phyloP scores from a whole-genome alignment of 1,284 basidiomycete species.

The Puccinia triticina region DNA sequence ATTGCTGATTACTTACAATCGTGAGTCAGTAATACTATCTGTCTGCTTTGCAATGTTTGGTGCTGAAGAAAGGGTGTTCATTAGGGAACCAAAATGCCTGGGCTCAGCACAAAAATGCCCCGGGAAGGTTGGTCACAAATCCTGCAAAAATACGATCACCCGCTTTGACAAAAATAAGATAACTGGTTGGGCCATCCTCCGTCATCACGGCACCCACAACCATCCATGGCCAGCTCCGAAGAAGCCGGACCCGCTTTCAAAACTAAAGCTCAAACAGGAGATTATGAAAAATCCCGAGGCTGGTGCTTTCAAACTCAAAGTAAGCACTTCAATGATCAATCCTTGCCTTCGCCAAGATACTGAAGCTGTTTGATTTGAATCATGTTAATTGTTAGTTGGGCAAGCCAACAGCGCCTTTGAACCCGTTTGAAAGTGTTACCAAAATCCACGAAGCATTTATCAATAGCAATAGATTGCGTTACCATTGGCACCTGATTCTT shows the following conservation, averaged over 20 bases:
- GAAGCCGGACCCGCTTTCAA: background rate
- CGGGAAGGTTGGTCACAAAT: background rate
- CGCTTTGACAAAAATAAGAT: background rate
- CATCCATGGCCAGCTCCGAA: conserved; percentile 3
- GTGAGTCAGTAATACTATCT: too few species aligned
- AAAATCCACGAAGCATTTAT: too few species aligned
- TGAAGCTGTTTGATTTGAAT: background rate
- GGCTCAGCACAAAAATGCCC: background rate
- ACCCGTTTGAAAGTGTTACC: too few species aligned
- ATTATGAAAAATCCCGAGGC: background rate
- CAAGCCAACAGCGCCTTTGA: background rate
- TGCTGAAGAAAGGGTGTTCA: too few species aligned
- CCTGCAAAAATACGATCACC: background rate
- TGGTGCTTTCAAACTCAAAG: background rate
- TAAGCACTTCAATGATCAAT: background rate
- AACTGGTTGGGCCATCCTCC: too few species aligned
- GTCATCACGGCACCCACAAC: background rate
- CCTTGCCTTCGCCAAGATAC: too few species aligned
- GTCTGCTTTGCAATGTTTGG: background rate
- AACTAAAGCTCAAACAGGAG: background rate
- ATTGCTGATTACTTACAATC: background rate
- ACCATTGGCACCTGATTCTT: background rate
- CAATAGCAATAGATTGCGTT: background rate
- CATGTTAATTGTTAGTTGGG: background rate
- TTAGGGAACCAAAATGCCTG: background rate